Percentiles rank a stretch among this genome's conserved stretches.
phyloP scores from a whole-genome alignment of 345 rosid genomes.

The Adansonia digitata region DNA sequence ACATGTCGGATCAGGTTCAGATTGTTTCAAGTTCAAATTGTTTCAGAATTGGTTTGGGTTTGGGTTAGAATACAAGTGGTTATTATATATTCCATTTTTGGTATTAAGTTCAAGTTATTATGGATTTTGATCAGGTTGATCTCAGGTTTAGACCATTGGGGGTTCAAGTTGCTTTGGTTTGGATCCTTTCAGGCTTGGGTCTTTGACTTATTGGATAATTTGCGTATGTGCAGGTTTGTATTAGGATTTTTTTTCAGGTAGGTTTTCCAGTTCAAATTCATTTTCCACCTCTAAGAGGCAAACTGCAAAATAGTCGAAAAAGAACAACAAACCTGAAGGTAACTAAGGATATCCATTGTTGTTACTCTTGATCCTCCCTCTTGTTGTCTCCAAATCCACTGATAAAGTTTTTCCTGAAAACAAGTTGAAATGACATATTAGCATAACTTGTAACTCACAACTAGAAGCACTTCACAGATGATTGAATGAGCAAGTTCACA shows the following conservation, averaged over 20 bases:
- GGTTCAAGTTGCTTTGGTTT: background rate
- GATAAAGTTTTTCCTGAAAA: slow-evolving; percentile 77
- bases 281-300: background rate
- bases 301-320: background rate
- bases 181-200: background rate
- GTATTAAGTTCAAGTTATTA: background rate
- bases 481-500: background rate
- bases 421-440: slow-evolving; percentile 2
- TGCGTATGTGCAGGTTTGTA: background rate
- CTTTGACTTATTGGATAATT: background rate
- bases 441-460: background rate
- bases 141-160: background rate
- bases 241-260: background rate
- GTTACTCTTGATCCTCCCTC: slow-evolving; percentile 79
- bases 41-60: background rate
- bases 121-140: background rate
- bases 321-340: slow-evolving; percentile 54
- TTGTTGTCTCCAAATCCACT: slow-evolving; percentile 82
- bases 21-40: background rate
- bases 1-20: background rate
- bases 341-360: slow-evolving; percentile 54
- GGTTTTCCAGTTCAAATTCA: background rate
- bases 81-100: background rate
- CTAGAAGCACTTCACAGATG: slow-evolving; percentile 5
- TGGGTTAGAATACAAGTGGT: background rate